These are phyloP conservation scores for Hebeloma cylindrosporum DNA, from an alignment of 768 basidiomycete genomes.

Conservation along the genomic window DNA sequence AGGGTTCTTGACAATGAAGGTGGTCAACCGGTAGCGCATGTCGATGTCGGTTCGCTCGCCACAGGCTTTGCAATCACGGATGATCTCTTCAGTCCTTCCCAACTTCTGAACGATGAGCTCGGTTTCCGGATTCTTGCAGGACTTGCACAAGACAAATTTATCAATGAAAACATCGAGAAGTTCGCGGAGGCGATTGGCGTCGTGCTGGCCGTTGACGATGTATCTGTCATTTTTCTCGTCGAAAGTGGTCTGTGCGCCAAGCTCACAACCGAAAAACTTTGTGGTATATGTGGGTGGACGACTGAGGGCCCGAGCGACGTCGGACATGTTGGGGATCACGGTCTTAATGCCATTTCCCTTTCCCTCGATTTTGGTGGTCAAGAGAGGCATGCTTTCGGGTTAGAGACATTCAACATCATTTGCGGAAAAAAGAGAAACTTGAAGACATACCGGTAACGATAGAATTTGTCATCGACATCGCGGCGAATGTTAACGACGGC, in stretches of 20 bases:
- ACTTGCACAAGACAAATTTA: slow-evolving; percentile 95
- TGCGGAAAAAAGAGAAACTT: background rate
- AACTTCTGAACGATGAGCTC: slow-evolving; percentile 87
- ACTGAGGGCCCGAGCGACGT: slow-evolving; percentile 92
- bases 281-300: slow-evolving; percentile 96
- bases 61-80: slow-evolving; percentile 98
- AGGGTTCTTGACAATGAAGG: slow-evolving; percentile 97
- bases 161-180: slow-evolving; percentile 97
- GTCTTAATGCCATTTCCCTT: slow-evolving; percentile 99
- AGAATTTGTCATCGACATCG: slow-evolving; percentile 96
- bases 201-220: slow-evolving; percentile 97
- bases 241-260: slow-evolving; percentile 95
- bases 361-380: slow-evolving; percentile 96
- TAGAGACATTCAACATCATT: slow-evolving; percentile 7
- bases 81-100: slow-evolving; percentile 80
- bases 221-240: slow-evolving; percentile 97
- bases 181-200: slow-evolving; percentile 88
- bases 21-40: slow-evolving; percentile 95
- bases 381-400: slow-evolving; percentile 80
- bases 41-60: slow-evolving; percentile 90
- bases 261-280: slow-evolving; percentile 98
- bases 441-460: slow-evolving; percentile 77
- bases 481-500: slow-evolving; percentile 93
- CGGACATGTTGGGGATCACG: slow-evolving; percentile 97
- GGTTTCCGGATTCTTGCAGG: slow-evolving; percentile 99